These are phyloP conservation scores for Rhododendron molle DNA, from an alignment of 148 eudicot species.

Conservation along the genomic window DNA sequence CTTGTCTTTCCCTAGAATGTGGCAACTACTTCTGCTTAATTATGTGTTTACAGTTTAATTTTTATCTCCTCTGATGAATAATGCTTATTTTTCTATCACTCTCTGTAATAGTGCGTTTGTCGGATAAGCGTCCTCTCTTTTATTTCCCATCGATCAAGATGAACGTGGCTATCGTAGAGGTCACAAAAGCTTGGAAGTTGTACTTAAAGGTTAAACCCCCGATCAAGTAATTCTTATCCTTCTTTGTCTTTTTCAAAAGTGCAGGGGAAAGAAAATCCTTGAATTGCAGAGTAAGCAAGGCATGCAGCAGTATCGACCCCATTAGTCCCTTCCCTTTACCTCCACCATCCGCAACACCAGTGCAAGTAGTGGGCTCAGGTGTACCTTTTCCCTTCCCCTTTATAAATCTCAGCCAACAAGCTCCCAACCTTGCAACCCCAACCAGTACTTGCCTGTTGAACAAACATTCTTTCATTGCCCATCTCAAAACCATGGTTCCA, in stretches of 20 bases:
- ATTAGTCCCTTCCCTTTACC: background rate
- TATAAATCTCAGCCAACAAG: background rate
- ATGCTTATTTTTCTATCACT: background rate
- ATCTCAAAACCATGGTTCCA: slow-evolving; percentile 2
- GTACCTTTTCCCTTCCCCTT: background rate
- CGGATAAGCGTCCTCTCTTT: background rate
- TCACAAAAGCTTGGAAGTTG: background rate
- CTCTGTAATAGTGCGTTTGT: background rate
- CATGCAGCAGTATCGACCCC: background rate
- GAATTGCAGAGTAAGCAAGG: slow-evolving; percentile 6
- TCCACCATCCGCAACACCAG: background rate
- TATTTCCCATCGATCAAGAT: background rate
- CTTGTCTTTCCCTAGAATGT: no score
- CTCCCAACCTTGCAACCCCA: background rate
- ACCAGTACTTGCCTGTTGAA: background rate
- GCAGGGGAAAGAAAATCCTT: background rate
- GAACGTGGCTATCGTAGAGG: background rate
- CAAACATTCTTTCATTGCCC: background rate
- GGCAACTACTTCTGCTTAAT: background rate
- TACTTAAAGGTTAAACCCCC: background rate
- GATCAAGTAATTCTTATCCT: background rate
- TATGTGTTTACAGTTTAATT: background rate
- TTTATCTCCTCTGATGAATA: background rate
- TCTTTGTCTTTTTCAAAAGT: background rate
- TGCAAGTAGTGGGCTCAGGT: background rate